Evolutionary conservation across 768 basidiomycete genomes (phyloP).

Genomic region (Amanita rubescens): DNA sequence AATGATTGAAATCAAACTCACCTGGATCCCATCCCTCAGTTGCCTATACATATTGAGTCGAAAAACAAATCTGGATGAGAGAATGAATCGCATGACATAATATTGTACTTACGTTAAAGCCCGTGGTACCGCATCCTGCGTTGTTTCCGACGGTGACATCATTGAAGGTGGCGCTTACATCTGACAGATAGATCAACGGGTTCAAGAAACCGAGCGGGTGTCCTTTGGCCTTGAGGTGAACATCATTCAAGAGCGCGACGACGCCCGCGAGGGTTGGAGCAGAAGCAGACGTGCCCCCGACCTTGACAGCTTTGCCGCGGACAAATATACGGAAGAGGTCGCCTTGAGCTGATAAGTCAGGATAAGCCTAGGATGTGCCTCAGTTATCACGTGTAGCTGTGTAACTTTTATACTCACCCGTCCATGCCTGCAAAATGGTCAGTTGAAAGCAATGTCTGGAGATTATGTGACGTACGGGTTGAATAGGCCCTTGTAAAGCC

Average conservation of each 20-base stretch:
- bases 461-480: conserved; percentile 28
- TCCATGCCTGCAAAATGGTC: not conserved
- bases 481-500: conserved; percentile 50
- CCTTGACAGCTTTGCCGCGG: conserved; percentile 26
- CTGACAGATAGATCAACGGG: conserved; percentile 48
- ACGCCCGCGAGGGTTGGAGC: conserved; percentile 59
- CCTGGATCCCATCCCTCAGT: conserved; percentile 57
- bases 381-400: not conserved
- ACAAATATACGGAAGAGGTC: conserved; percentile 41
- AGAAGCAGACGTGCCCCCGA: conserved; percentile 61
- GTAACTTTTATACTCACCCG: conserved; percentile 24
- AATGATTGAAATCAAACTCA: conserved; percentile 19
- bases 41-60: conserved; percentile 31
- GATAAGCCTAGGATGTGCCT: conserved; percentile 35
- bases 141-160: conserved; percentile 55
- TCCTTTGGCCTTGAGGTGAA: conserved; percentile 34
- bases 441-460: not conserved
- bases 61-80: not conserved
- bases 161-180: conserved; percentile 34
- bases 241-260: conserved; percentile 60
- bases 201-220: conserved; percentile 60
- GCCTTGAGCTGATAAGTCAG: conserved; percentile 62
- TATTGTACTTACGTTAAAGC: conserved; percentile 48
- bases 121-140: conserved; percentile 52
- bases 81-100: not conserved